Conservation (phyloP, 1,284 basidiomycete genomes). For the Ceratobasidium sp. region DNA sequence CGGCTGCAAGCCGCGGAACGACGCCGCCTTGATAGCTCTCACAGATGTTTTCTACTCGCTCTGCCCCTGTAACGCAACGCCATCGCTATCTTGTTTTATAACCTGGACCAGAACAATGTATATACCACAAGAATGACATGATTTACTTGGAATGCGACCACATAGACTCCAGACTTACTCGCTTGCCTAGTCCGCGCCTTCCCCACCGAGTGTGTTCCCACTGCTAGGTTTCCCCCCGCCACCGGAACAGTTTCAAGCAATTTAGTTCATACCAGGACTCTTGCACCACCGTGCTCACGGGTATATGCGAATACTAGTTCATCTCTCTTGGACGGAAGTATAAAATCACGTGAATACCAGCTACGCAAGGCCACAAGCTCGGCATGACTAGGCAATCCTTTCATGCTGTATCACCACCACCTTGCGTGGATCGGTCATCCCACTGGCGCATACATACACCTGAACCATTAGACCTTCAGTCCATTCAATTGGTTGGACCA, state of each 20-base stretch:
- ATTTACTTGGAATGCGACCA: constrained; percentile 7
- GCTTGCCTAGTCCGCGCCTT: not conserved
- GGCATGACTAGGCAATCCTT: constrained; percentile 68
- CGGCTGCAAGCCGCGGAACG: not conserved
- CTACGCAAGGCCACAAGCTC: constrained; percentile 48
- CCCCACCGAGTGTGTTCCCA: not conserved
- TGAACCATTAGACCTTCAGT: not conserved
- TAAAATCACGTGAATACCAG: constrained; percentile 59
- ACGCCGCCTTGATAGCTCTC: not conserved
- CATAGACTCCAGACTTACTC: not conserved
- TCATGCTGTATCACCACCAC: constrained; percentile 64
- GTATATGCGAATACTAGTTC: constrained; percentile 67
- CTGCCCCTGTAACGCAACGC: not conserved
- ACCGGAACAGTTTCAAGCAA: not conserved
- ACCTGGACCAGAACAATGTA: not conserved
- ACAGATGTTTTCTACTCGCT: not conserved
- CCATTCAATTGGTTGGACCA: not conserved
- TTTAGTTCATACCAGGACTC: constrained; percentile 54
- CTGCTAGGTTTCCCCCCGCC: not conserved
- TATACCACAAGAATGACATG: constrained; percentile 60
- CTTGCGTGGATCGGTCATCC: not conserved
- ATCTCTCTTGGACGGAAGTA: constrained; percentile 60
- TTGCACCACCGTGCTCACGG: constrained; percentile 57
- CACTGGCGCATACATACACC: not conserved
- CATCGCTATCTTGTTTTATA: not conserved